phyloP scores from a whole-genome alignment of 2,329 filamentous ascomycete genomes.

The Diplocarpon mali region DNA sequence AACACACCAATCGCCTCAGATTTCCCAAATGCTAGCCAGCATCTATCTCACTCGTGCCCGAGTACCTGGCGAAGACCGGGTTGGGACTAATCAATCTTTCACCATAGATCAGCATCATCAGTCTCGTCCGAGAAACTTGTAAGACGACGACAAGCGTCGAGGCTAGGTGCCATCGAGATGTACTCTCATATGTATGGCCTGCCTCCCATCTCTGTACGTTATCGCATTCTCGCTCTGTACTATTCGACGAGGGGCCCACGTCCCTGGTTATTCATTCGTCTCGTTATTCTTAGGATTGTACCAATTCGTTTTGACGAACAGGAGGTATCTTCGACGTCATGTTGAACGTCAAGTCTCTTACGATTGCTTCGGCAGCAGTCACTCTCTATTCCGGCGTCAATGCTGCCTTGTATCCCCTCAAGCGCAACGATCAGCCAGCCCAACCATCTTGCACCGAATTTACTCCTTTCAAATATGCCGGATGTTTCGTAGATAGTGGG shows the following conservation, averaged over 20 bases:
- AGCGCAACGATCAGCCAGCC: slow-evolving; percentile 17
- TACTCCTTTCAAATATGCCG: slow-evolving; percentile 28
- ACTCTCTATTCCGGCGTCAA: slow-evolving; percentile 15
- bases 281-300: not conserved
- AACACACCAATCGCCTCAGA: too few relatives aligned
- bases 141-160: too few relatives aligned
- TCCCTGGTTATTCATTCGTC: not conserved
- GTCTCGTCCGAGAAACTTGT: too few relatives aligned
- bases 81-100: too few relatives aligned
- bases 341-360: slow-evolving; percentile 9
- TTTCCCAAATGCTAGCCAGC: too few relatives aligned
- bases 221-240: not conserved
- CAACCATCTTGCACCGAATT: slow-evolving; percentile 23
- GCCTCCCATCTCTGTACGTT: not conserved
- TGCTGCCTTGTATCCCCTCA: slow-evolving; percentile 11
- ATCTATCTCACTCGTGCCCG: too few relatives aligned
- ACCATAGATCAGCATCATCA: too few relatives aligned
- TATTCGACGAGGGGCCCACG: not conserved
- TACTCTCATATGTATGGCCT: slow-evolving; percentile 1
- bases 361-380: slow-evolving; percentile 17
- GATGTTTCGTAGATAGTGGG: slow-evolving; percentile 26
- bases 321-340: not conserved
- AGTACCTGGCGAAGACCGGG: too few relatives aligned
- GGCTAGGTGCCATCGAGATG: too few relatives aligned
- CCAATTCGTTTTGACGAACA: not conserved